These are phyloP conservation scores for Euclidium syriacum DNA, from an alignment of 345 rosid species.

Conservation along the genomic window DNA sequence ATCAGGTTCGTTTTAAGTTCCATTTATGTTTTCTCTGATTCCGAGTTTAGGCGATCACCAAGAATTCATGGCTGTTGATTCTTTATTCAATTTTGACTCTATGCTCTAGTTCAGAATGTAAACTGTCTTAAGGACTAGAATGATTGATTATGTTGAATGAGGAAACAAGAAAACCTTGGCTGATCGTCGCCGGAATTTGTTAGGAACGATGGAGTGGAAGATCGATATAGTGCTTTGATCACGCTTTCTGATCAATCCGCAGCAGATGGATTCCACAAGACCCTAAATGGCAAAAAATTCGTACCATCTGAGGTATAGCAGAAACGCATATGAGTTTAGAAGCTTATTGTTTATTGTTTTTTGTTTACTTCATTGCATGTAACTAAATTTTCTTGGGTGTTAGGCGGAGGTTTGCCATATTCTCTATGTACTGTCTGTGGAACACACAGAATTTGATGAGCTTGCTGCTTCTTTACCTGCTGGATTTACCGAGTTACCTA, in stretches of 20 bases:
- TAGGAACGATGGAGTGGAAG: constrained; percentile 93
- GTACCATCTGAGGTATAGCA: constrained; percentile 71
- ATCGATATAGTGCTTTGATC: constrained; percentile 74
- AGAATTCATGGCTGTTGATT: neutral
- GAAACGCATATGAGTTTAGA: neutral
- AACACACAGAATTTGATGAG: constrained; percentile 57
- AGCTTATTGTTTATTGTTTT: neutral
- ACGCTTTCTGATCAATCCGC: constrained; percentile 48
- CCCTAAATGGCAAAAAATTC: constrained; percentile 62
- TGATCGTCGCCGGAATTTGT: neutral
- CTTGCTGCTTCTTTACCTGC: constrained; percentile 57
- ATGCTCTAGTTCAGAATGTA: neutral
- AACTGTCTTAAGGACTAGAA: neutral
- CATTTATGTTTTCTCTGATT: neutral
- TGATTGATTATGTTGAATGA: neutral
- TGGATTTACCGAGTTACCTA: constrained; percentile 77
- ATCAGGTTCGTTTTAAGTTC: constrained; percentile 39
- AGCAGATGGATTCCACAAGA: constrained; percentile 56
- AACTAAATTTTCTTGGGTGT: neutral
- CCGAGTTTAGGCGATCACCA: neutral
- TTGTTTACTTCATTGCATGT: neutral
- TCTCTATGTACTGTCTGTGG: constrained; percentile 55
- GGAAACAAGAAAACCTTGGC: neutral
- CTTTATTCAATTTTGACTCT: neutral
- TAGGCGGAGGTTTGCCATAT: constrained; percentile 93